Conservation (phyloP, 208 protist species). For the Leishmania amazonensis region DNA sequence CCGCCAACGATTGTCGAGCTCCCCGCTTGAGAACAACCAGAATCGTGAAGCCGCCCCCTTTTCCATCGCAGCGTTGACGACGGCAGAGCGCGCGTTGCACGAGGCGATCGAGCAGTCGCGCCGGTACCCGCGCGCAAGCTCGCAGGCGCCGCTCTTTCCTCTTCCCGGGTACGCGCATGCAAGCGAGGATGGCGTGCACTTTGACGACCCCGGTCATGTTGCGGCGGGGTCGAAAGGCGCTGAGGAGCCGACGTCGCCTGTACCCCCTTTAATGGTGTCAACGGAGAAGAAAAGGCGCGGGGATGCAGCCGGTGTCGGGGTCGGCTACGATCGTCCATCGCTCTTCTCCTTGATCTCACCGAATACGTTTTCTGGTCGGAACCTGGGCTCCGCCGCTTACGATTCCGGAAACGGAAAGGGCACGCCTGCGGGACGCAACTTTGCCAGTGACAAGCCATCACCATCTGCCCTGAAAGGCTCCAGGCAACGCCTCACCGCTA, state of each 20-base stretch:
- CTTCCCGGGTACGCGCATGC: slow-evolving; percentile 19
- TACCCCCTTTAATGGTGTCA: background rate
- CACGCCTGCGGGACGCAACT: background rate
- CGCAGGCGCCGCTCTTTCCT: slow-evolving; percentile 11
- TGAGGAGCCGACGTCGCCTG: background rate
- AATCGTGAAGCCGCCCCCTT: background rate
- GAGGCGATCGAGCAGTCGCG: slow-evolving; percentile 11
- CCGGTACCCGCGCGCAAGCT: background rate
- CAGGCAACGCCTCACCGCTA: background rate
- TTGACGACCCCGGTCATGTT: background rate
- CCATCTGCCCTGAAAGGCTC: slow-evolving; percentile 20
- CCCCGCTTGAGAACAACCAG: background rate
- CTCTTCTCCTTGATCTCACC: slow-evolving; percentile 28
- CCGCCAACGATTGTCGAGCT: background rate
- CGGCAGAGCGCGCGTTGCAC: slow-evolving; percentile 26
- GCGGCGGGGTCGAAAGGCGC: background rate
- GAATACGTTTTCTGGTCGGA: slow-evolving; percentile 20
- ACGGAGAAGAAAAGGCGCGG: background rate
- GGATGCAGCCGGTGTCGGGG: background rate
- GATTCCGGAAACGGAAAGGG: background rate
- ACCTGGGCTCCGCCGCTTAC: background rate
- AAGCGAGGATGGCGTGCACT: background rate
- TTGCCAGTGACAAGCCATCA: background rate
- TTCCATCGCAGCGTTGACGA: slow-evolving; percentile 5
- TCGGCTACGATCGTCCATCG: background rate